Percentiles rank a stretch among this genome's conserved stretches.
Conservation (phyloP, 345 rosid genomes). For the Gossypium arboreum region DNA sequence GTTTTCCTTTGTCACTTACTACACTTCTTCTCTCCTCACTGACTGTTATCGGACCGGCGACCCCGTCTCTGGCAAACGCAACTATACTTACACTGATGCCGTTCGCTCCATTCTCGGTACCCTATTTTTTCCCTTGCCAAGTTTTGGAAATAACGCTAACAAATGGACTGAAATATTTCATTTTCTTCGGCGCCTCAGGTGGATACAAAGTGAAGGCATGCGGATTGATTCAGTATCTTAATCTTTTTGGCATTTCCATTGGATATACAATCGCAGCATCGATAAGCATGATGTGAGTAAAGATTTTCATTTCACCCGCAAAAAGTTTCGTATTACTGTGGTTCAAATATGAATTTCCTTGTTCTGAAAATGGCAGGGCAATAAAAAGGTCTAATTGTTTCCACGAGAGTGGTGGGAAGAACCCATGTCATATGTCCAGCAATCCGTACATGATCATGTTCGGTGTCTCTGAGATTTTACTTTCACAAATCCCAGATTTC, state of each 20-base stretch:
- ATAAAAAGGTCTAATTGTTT: slow-evolving; percentile 75
- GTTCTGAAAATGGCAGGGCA: slow-evolving; percentile 46
- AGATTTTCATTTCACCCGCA: neutral
- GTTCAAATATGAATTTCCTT: neutral
- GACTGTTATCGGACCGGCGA: slow-evolving; percentile 68
- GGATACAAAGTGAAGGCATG: slow-evolving; percentile 66
- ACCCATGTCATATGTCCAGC: slow-evolving; percentile 66
- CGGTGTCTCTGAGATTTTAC: slow-evolving; percentile 58
- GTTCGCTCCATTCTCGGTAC: slow-evolving; percentile 74
- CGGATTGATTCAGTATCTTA: slow-evolving; percentile 61
- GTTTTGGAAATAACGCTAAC: neutral
- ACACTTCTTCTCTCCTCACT: slow-evolving; percentile 64
- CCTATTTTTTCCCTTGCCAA: neutral
- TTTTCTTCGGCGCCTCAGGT: slow-evolving; percentile 34
- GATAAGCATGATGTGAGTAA: slow-evolving; percentile 71
- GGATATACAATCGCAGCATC: slow-evolving; percentile 81
- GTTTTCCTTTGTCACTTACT: slow-evolving; percentile 68
- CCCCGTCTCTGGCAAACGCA: slow-evolving; percentile 57
- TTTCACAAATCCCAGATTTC: slow-evolving; percentile 72
- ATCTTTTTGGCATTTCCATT: slow-evolving; percentile 63
- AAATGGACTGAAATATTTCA: neutral
- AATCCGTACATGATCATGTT: slow-evolving; percentile 74
- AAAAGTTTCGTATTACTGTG: neutral
- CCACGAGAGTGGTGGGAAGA: slow-evolving; percentile 56
- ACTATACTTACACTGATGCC: slow-evolving; percentile 74